phyloP scores from a whole-genome alignment of 1,284 basidiomycete genomes.

The Trichosporon sp. region DNA sequence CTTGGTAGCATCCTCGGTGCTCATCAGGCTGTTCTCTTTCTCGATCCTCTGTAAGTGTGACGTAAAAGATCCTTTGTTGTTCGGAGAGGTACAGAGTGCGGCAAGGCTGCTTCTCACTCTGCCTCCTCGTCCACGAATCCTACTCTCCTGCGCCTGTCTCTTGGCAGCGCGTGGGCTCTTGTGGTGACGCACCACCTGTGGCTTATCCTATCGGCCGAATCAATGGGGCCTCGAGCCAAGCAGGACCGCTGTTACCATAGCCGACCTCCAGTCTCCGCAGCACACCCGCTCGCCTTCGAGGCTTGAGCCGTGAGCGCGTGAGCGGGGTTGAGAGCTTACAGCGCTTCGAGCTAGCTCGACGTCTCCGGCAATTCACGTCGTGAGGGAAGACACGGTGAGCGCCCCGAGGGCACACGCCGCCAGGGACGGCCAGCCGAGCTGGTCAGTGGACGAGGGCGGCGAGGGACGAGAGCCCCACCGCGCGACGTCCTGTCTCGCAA shows the following conservation, averaged over 20 bases:
- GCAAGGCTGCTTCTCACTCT: neutral
- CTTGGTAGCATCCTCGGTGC: constrained; percentile 1
- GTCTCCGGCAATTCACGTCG: neutral
- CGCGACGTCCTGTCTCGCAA: neutral
- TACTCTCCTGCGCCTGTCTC: neutral
- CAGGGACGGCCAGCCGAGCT: neutral
- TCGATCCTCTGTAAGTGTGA: neutral
- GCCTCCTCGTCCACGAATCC: neutral
- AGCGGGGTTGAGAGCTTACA: constrained; percentile 21
- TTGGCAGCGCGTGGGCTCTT: neutral
- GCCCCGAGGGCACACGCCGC: neutral
- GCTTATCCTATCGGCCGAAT: neutral
- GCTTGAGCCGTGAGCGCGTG: constrained; percentile 28
- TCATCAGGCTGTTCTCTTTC: neutral
- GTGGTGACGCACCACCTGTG: neutral
- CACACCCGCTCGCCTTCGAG: constrained; percentile 23
- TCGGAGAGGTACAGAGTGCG: neutral
- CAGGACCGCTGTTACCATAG: constrained; percentile 4
- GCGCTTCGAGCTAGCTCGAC: neutral
- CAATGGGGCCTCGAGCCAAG: neutral
- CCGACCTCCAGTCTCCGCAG: constrained; percentile 24
- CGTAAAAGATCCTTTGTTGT: neutral
- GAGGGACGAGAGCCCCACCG: neutral
- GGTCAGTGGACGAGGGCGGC: neutral
- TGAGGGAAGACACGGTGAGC: neutral